phyloP scores from a whole-genome alignment of 441 rosid genomes.

The Euphorbia schlechtendalii region DNA sequence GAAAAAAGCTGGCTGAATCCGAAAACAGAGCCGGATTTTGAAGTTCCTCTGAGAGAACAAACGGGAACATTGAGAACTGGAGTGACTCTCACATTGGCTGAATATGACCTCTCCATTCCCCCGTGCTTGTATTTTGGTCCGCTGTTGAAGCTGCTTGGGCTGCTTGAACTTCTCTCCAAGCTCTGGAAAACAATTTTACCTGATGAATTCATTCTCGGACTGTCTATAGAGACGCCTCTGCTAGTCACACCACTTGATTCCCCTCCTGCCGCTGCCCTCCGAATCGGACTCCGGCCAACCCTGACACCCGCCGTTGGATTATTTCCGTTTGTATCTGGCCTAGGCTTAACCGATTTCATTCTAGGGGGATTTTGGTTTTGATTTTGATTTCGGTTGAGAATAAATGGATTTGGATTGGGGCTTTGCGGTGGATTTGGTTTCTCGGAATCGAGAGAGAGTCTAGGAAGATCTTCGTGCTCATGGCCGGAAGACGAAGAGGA shows the following conservation, averaged over 20 bases:
- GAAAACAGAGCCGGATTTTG: slow-evolving; percentile 52
- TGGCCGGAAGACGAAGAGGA: slow-evolving; percentile 79
- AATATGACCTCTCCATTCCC: slow-evolving; percentile 87
- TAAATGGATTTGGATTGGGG: slow-evolving; percentile 38
- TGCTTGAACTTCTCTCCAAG: slow-evolving; percentile 87
- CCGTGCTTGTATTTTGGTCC: slow-evolving; percentile 71
- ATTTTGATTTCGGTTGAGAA: slow-evolving; percentile 32
- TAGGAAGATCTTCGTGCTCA: slow-evolving; percentile 72
- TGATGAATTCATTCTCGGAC: slow-evolving; percentile 86
- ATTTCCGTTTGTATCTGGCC: slow-evolving; percentile 13
- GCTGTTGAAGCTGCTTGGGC: slow-evolving; percentile 91
- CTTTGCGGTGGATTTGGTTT: slow-evolving; percentile 34
- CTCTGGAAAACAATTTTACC: slow-evolving; percentile 87
- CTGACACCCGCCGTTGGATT: slow-evolving; percentile 21
- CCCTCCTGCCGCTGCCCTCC: slow-evolving; percentile 22
- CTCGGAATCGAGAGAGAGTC: slow-evolving; percentile 79
- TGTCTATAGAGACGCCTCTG: slow-evolving; percentile 74
- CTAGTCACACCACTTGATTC: slow-evolving; percentile 20
- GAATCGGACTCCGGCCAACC: slow-evolving; percentile 53
- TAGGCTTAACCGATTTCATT: slow-evolving; percentile 55
- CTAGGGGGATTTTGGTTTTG: too few relatives aligned
- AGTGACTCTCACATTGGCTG: slow-evolving; percentile 71
- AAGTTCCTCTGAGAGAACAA: slow-evolving; percentile 58
- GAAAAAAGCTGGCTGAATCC: slow-evolving; percentile 74
- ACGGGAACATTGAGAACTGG: slow-evolving; percentile 92